phyloP scores from a whole-genome alignment of 108 stramenopile genomes.

The Nitzschia sp. region DNA sequence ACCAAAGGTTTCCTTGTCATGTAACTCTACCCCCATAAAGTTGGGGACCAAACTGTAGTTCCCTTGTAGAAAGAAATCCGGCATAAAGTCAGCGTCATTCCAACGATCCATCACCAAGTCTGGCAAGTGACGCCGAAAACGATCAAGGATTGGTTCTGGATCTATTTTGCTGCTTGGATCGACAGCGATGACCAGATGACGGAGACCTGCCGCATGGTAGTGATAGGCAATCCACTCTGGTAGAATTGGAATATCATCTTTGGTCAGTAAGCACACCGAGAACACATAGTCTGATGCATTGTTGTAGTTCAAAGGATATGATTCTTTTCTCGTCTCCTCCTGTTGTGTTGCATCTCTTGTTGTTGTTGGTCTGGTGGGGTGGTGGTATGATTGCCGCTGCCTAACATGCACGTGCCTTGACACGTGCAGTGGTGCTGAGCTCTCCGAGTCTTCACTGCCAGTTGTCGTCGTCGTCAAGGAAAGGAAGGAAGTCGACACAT shows the following conservation, averaged over 20 bases:
- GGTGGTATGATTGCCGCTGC: too few relatives aligned
- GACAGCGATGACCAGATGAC: conserved; percentile 38
- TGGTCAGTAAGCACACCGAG: conserved; percentile 56
- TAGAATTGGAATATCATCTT: conserved; percentile 33
- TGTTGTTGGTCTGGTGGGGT: too few relatives aligned
- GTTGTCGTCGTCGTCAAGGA: too few relatives aligned
- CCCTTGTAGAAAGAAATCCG: conserved; percentile 30
- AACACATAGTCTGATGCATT: not conserved
- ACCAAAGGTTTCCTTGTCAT: not conserved
- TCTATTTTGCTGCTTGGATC: conserved; percentile 14
- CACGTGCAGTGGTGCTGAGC: too few relatives aligned
- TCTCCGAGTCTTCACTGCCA: too few relatives aligned
- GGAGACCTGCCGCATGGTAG: conserved; percentile 57
- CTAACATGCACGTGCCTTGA: too few relatives aligned
- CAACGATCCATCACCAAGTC: conserved; percentile 17
- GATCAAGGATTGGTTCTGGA: conserved; percentile 5
- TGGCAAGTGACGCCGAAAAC: conserved; percentile 1
- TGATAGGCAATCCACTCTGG: conserved; percentile 75
- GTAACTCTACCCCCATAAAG: not conserved
- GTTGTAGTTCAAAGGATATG: too few relatives aligned
- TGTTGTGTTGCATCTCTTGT: too few relatives aligned
- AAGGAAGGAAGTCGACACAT: too few relatives aligned
- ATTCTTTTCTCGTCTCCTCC: too few relatives aligned
- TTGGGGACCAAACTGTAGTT: conserved; percentile 11
- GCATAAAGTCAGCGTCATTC: conserved; percentile 39